Evolutionary conservation across 2,329 filamentous ascomycete species (phyloP).

Genomic region (Microdochium nivale): DNA sequence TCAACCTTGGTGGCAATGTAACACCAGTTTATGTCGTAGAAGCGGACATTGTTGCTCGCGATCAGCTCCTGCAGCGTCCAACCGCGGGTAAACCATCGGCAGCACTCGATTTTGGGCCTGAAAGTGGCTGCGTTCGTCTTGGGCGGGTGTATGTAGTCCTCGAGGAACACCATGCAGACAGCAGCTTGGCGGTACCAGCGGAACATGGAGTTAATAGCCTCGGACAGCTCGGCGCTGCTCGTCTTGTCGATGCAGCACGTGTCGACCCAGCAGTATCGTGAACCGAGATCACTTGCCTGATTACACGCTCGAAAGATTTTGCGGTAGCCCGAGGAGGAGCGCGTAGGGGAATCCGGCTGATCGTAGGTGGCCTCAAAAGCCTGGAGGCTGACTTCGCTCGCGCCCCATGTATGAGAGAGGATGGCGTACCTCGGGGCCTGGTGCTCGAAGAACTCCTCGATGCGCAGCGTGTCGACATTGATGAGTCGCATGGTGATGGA

Average conservation of each 20-base stretch:
- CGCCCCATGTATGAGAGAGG: slow-evolving; percentile 8
- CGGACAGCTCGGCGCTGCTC: slow-evolving; percentile 7
- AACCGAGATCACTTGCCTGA: slow-evolving; percentile 1
- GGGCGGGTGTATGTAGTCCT: background rate
- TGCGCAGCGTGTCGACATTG: slow-evolving; percentile 2
- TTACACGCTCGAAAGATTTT: slow-evolving; percentile 6
- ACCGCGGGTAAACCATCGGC: slow-evolving; percentile 13
- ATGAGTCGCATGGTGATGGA: slow-evolving; percentile 5
- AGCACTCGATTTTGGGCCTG: slow-evolving; percentile 1
- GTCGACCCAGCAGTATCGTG: slow-evolving; percentile 7
- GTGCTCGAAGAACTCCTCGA: background rate
- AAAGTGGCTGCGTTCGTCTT: background rate
- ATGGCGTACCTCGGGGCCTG: slow-evolving; percentile 5
- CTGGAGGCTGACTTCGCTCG: slow-evolving; percentile 5
- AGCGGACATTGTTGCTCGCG: slow-evolving; percentile 13
- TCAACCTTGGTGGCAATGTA: slow-evolving; percentile 12
- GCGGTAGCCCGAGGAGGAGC: background rate
- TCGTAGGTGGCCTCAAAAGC: background rate
- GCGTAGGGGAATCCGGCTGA: background rate
- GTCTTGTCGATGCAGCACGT: slow-evolving; percentile 10
- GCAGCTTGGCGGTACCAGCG: slow-evolving; percentile 4
- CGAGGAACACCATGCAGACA: background rate
- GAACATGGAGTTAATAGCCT: slow-evolving; percentile 10
- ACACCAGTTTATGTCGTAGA: slow-evolving; percentile 10
- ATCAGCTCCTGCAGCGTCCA: slow-evolving; percentile 18